phyloP scores from a whole-genome alignment of 345 rosid genomes.

The Camelina laxa region DNA sequence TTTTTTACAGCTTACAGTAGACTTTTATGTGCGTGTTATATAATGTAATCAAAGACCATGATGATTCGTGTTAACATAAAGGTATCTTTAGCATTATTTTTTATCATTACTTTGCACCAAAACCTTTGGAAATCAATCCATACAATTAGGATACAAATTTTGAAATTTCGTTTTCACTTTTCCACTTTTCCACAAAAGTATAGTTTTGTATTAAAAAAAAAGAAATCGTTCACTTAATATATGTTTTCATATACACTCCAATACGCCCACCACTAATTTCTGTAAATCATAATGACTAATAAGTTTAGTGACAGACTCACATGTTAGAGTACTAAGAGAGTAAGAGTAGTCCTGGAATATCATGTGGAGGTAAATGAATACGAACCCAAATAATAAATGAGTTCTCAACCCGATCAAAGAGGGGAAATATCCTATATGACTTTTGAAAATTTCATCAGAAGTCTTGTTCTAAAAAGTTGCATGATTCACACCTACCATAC shows the following conservation, averaged over 20 bases:
- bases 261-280: neutral
- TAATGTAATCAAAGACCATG: constrained; percentile 21
- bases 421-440: neutral
- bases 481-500: neutral
- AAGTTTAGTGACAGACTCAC: neutral
- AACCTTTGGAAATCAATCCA: constrained; percentile 1
- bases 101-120: constrained; percentile 25
- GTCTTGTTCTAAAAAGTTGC: neutral
- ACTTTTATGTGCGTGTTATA: constrained; percentile 18
- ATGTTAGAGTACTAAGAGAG: too few species aligned
- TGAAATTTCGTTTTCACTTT: neutral
- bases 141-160: neutral
- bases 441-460: neutral
- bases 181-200: neutral
- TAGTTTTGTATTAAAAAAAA: too few species aligned
- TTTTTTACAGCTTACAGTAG: neutral
- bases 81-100: neutral
- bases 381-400: neutral
- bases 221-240: neutral
- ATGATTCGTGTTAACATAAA: neutral
- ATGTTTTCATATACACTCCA: neutral
- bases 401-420: neutral
- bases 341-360: neutral
- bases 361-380: neutral
- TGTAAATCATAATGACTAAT: neutral